These are phyloP conservation scores for Ziziphus jujuba DNA, from an alignment of 306 rosid genomes.

Conservation along the genomic window DNA sequence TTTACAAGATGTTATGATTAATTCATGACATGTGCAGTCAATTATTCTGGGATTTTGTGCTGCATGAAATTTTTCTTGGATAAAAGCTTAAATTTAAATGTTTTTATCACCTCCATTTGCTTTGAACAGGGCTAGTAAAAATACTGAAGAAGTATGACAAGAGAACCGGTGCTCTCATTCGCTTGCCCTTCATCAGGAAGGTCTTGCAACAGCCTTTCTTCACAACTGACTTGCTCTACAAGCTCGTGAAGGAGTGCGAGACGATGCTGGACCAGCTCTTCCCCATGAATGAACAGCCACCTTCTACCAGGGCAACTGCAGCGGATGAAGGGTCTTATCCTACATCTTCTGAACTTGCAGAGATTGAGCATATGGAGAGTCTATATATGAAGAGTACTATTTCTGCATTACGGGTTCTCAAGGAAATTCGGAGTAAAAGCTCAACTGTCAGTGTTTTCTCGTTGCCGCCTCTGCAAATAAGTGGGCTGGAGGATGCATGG, in stretches of 20 bases:
- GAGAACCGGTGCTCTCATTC: slow-evolving; percentile 96
- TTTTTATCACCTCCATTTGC: slow-evolving; percentile 12
- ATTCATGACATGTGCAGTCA: background rate
- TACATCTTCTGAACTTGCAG: slow-evolving; percentile 72
- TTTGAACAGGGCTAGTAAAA: slow-evolving; percentile 75
- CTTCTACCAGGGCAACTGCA: slow-evolving; percentile 42
- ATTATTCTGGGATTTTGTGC: background rate
- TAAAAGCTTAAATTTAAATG: slow-evolving; percentile 4
- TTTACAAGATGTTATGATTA: background rate
- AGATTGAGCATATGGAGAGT: slow-evolving; percentile 85
- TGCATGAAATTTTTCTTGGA: background rate
- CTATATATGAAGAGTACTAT: slow-evolving; percentile 80
- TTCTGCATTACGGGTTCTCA: slow-evolving; percentile 72
- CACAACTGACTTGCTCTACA: slow-evolving; percentile 87
- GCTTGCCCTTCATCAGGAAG: slow-evolving; percentile 93
- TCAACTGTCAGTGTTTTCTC: slow-evolving; percentile 84
- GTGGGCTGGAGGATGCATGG: slow-evolving; percentile 51
- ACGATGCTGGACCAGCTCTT: slow-evolving; percentile 76
- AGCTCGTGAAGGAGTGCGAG: slow-evolving; percentile 96
- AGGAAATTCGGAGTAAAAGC: slow-evolving; percentile 89
- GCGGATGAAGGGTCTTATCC: slow-evolving; percentile 52
- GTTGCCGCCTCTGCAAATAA: slow-evolving; percentile 73
- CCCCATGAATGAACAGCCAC: slow-evolving; percentile 43
- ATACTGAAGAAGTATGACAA: slow-evolving; percentile 96
- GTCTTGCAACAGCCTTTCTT: slow-evolving; percentile 95